Percentiles rank a stretch among this genome's conserved stretches.
phyloP scores from a whole-genome alignment of 2,329 filamentous ascomycete species.

The Neofusicoccum laricinum region DNA sequence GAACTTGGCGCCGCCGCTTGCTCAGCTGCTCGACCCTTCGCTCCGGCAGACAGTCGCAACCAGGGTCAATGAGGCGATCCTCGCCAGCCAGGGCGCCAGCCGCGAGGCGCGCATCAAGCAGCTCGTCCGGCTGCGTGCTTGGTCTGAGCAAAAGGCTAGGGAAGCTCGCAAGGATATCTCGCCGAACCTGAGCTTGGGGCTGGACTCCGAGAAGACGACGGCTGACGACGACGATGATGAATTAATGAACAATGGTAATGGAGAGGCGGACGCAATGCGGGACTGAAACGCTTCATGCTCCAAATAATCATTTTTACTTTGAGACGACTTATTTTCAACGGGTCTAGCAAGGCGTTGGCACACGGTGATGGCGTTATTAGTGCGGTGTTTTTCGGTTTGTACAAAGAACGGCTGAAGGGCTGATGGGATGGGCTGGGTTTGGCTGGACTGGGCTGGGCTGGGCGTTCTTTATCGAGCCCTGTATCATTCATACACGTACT shows the following conservation, averaged over 20 bases:
- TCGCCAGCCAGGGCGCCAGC: slow-evolving; percentile 68
- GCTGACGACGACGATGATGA: slow-evolving; percentile 21
- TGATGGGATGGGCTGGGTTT: neutral
- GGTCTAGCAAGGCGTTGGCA: slow-evolving; percentile 4
- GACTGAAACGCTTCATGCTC: neutral
- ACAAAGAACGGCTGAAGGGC: neutral
- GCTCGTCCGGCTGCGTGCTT: slow-evolving; percentile 77
- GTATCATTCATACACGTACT: neutral
- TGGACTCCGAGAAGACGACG: slow-evolving; percentile 31
- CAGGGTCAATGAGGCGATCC: slow-evolving; percentile 83
- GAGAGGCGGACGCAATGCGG: slow-evolving; percentile 36
- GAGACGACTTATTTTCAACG: neutral
- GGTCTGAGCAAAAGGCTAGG: slow-evolving; percentile 69
- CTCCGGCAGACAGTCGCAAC: slow-evolving; percentile 81
- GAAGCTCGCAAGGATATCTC: slow-evolving; percentile 43
- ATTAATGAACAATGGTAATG: slow-evolving; percentile 28
- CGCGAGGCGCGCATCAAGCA: slow-evolving; percentile 79
- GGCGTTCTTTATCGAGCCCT: neutral
- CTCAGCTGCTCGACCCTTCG: slow-evolving; percentile 72
- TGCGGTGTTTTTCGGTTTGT: neutral
- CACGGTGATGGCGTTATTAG: neutral
- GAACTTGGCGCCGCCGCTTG: slow-evolving; percentile 71
- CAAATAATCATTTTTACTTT: neutral
- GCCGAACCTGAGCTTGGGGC: slow-evolving; percentile 38
- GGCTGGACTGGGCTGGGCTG: neutral